These are phyloP conservation scores for Albifimbria verrucaria DNA, from an alignment of 2,329 filamentous ascomycete species.

Conservation along the genomic window DNA sequence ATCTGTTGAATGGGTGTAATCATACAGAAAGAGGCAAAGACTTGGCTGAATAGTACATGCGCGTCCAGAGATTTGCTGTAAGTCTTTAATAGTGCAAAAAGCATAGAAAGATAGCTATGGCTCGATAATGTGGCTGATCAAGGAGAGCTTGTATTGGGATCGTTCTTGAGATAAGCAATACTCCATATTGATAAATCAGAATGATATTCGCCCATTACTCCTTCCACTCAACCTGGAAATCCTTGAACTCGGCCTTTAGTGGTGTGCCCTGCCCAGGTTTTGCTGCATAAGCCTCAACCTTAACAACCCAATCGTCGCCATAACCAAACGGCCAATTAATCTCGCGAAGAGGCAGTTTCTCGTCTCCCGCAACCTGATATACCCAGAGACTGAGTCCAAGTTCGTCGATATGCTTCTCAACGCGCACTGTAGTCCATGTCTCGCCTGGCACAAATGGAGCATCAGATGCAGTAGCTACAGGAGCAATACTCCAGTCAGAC, in stretches of 20 bases:
- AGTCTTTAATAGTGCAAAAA: too few relatives aligned
- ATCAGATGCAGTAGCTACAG: constrained; percentile 34
- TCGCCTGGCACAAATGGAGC: constrained; percentile 11
- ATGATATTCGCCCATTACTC: not conserved
- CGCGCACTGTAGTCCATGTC: constrained; percentile 18
- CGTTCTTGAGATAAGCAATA: not conserved
- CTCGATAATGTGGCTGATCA: too few relatives aligned
- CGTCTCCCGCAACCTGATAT: constrained; percentile 19
- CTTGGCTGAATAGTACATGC: too few relatives aligned
- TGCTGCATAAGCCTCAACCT: constrained; percentile 5
- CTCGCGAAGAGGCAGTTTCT: constrained; percentile 4
- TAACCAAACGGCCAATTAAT: constrained; percentile 41
- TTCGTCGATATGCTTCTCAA: constrained; percentile 50
- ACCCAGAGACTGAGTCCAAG: constrained; percentile 24
- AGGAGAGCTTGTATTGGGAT: not conserved
- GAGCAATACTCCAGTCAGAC: constrained; percentile 67
- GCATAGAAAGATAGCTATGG: too few relatives aligned
- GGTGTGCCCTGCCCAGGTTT: constrained; percentile 3
- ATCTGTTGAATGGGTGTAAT: too few relatives aligned
- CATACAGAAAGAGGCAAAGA: too few relatives aligned
- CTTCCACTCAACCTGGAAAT: constrained; percentile 46
- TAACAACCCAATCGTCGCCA: constrained; percentile 2
- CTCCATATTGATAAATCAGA: too few relatives aligned
- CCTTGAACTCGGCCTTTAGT: constrained; percentile 15
- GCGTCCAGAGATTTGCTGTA: too few relatives aligned